Percentiles rank a stretch among this genome's conserved stretches.
phyloP scores from a whole-genome alignment of 2,329 filamentous ascomycete species.

The Colletotrichum endophyticum region DNA sequence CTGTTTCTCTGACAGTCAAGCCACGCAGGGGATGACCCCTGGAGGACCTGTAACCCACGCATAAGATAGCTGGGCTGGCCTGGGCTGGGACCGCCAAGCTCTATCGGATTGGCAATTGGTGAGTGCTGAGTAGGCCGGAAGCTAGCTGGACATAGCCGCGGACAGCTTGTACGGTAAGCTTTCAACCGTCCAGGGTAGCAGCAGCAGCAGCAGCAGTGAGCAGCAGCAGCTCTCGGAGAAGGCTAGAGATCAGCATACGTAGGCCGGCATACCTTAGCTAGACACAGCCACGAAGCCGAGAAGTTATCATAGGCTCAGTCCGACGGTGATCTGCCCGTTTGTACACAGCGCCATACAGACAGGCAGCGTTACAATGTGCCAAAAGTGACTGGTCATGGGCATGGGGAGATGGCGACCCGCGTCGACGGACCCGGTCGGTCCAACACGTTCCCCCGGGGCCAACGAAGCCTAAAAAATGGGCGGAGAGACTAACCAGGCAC shows the following conservation, averaged over 20 bases:
- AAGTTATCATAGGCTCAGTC: constrained; percentile 1
- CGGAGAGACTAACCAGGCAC: background rate
- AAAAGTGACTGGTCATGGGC: background rate
- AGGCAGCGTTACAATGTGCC: background rate
- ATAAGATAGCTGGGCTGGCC: background rate
- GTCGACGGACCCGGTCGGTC: constrained; percentile 17
- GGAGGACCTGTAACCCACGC: constrained; percentile 4
- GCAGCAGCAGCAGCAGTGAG: background rate
- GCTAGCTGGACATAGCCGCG: background rate
- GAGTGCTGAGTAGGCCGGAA: background rate
- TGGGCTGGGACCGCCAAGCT: background rate
- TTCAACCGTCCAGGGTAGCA: background rate
- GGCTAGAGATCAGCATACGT: constrained; percentile 1
- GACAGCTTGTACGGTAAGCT: background rate
- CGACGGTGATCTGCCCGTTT: background rate
- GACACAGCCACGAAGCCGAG: constrained; percentile 13
- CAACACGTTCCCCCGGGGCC: constrained; percentile 12
- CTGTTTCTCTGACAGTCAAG: constrained; percentile 5
- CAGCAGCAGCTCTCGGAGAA: background rate
- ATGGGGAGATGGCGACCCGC: background rate
- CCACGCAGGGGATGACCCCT: constrained; percentile 7
- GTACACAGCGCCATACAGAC: background rate
- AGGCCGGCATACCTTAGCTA: background rate
- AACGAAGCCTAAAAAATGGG: constrained; percentile 19
- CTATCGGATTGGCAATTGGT: background rate